These are phyloP conservation scores for Yamadazyma atmosphaerica DNA, from an alignment of 1,139 yeast species.

Conservation along the genomic window DNA sequence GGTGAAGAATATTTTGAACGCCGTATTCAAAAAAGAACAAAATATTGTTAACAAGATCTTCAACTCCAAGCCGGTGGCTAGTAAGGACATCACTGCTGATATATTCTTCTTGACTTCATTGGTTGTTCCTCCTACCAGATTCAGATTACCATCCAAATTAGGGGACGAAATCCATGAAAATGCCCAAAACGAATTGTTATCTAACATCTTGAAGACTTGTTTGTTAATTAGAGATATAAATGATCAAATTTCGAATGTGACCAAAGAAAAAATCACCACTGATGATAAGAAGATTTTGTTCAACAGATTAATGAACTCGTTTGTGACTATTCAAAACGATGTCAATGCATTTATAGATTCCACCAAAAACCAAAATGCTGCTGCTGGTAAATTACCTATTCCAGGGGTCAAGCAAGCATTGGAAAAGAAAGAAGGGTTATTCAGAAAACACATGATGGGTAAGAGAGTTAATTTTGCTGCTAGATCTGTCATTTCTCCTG, in stretches of 20 bases:
- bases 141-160: constrained; percentile 92
- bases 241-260: constrained; percentile 63
- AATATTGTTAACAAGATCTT: constrained; percentile 60
- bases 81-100: constrained; percentile 65
- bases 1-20: constrained; percentile 71
- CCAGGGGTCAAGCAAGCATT: constrained; percentile 98
- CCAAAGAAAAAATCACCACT: constrained; percentile 63
- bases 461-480: constrained; percentile 99
- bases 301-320: constrained; percentile 90
- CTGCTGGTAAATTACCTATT: constrained; percentile 68
- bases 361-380: constrained; percentile 76
- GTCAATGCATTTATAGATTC: constrained; percentile 94
- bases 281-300: constrained; percentile 72
- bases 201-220: constrained; percentile 77
- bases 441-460: constrained; percentile 99
- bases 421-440: constrained; percentile 97
- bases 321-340: constrained; percentile 92
- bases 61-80: constrained; percentile 70
- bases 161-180: constrained; percentile 97
- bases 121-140: constrained; percentile 95
- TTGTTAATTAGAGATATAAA: constrained; percentile 84
- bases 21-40: constrained; percentile 75
- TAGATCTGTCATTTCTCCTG: constrained; percentile 98
- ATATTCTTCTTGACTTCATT: constrained; percentile 85
- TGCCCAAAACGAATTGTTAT: constrained; percentile 83